Base-by-base conservation (phyloP, 768 basidiomycete genomes). In the Tricholoma matsutake region DNA sequence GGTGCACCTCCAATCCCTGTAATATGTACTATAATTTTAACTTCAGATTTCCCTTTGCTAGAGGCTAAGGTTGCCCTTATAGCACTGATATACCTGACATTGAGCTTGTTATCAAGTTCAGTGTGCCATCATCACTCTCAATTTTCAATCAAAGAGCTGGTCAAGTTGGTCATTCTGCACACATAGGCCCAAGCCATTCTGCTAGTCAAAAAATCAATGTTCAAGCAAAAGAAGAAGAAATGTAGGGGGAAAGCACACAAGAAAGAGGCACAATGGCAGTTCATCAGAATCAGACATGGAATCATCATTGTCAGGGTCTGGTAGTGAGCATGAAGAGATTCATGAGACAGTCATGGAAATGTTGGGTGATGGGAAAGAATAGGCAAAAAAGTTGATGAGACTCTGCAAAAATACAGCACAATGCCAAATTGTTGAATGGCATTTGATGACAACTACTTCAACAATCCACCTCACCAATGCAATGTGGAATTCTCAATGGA, bases 31-130 rank as follows among this genome's bases (percentile, higher is more conserved):
- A n/a, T n/a, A n/a, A n/a, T n/a, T n/a, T n/a, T n/a, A n/a, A n/a
- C n/a, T n/a, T n/a, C n/a, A n/a, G n/a, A n/a, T n/a, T n/a, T n/a
- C n/a, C n/a, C n/a, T n/a, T n/a, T n/a, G n/a, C n/a, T n/a, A n/a
- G n/a, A n/a, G n/a, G n/a, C 39, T 41, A 1, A 41, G 22, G 37
- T 2, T 35, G 51, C 7, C 54, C n/a, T n/a, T n/a, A 77, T 74
- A 74, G 75, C 2, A 57, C 70, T 0, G 73, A 76, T 49, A 77
- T 78, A 22, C 71, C 73, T 0, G 72, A 79, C 59, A 70, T 79
- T 25, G 69, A 70, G 14, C 69, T 72, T 10, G 68, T 75, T 1
- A 64, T 75, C 16, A 76, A 79, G 54, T 76, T 78, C 34, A 68
- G 71, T 8, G 64, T 73, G 1, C 73, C 76, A 0, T 18, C 61